A percentile compares a stretch with the other conserved stretches of the same genome.
Evolutionary conservation across 805 yeast species (phyloP).

Genomic region (Candida khao-thaluensis): DNA sequence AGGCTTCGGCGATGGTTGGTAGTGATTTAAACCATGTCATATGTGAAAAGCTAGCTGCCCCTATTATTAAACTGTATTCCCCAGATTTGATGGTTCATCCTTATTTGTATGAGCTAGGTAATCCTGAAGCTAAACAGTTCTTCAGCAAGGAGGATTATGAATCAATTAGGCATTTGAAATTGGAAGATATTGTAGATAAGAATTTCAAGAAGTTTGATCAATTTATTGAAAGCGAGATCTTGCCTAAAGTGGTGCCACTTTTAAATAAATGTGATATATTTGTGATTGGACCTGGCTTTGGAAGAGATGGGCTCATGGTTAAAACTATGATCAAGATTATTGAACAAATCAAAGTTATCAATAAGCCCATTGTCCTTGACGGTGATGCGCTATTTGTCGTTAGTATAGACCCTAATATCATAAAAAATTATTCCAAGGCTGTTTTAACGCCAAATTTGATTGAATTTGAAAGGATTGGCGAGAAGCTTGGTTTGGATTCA

Average conservation of each 20-base stretch:
- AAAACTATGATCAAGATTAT: slow-evolving; percentile 58
- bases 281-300: slow-evolving; percentile 92
- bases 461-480: slow-evolving; percentile 70
- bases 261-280: slow-evolving; percentile 73
- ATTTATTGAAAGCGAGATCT: slow-evolving; percentile 42
- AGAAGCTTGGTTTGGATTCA: slow-evolving; percentile 42
- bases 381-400: slow-evolving; percentile 84
- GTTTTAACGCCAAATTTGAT: slow-evolving; percentile 87
- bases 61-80: slow-evolving; percentile 80
- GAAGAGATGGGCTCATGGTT: slow-evolving; percentile 73
- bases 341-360: slow-evolving; percentile 51
- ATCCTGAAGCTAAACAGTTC: slow-evolving; percentile 21
- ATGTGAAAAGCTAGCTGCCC: slow-evolving; percentile 78
- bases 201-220: slow-evolving; percentile 23
- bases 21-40: slow-evolving; percentile 86
- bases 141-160: slow-evolving; percentile 22
- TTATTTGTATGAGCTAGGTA: slow-evolving; percentile 56
- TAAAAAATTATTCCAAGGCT: slow-evolving; percentile 56
- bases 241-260: slow-evolving; percentile 56
- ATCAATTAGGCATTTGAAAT: slow-evolving; percentile 14
- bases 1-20: slow-evolving; percentile 81
- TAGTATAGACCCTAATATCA: slow-evolving; percentile 53
- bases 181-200: slow-evolving; percentile 23
- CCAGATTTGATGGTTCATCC: slow-evolving; percentile 98
- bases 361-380: slow-evolving; percentile 76